A percentile compares a stretch with the other conserved stretches of the same genome.
Evolutionary conservation across 192 early-diverging fungal species (phyloP).

Genomic region (Podila minutissima): DNA sequence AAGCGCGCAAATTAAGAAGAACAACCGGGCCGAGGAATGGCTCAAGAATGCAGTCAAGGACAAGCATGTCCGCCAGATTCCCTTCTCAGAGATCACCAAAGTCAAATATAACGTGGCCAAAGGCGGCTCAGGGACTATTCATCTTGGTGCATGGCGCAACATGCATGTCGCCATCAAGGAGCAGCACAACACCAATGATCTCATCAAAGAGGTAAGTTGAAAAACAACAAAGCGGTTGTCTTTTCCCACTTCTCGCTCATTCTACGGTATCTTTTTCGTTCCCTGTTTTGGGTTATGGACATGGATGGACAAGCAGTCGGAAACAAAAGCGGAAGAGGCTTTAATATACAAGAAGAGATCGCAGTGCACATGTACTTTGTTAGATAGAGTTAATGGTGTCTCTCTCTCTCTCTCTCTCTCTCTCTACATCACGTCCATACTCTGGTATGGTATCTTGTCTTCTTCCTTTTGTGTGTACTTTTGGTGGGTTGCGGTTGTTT

Average conservation of each 20-base stretch:
- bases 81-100: slow-evolving; percentile 50
- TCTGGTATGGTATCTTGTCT: not conserved
- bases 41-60: slow-evolving; percentile 50
- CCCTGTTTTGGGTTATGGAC: not conserved
- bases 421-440: too few species aligned
- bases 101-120: slow-evolving; percentile 53
- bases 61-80: slow-evolving; percentile 47
- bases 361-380: too few species aligned
- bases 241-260: not conserved
- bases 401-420: too few species aligned
- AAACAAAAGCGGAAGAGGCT: too few species aligned
- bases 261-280: not conserved
- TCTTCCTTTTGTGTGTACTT: not conserved
- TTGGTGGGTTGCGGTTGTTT: not conserved
- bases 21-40: slow-evolving; percentile 49
- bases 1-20: slow-evolving; percentile 41
- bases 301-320: too few species aligned
- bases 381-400: too few species aligned
- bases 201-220: slow-evolving; percentile 45
- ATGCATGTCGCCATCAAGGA: slow-evolving; percentile 54
- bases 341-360: too few species aligned
- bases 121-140: slow-evolving; percentile 46
- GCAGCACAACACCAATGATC: slow-evolving; percentile 46
- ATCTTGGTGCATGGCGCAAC: slow-evolving; percentile 50
- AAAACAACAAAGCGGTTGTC: not conserved